A percentile compares a stretch with the other conserved stretches of the same genome.
Conservation (phyloP, 176 grass and related monocot genomes). For the Paspalum vaginatum region DNA sequence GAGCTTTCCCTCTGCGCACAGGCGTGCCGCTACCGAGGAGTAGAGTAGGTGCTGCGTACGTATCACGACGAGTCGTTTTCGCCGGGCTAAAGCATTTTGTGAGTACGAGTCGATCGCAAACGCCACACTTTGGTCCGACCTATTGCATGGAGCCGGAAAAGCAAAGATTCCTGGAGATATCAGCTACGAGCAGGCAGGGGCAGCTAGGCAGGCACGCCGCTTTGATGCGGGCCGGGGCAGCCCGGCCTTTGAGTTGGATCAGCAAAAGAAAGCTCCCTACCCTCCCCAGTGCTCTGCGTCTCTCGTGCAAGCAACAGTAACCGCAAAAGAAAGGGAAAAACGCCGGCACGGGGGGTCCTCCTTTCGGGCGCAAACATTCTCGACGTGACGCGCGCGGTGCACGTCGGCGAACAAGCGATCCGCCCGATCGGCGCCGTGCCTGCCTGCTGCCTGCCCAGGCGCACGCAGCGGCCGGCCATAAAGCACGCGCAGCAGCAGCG, state of each 20-base stretch:
- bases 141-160: constrained; percentile 9
- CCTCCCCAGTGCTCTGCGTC: not conserved
- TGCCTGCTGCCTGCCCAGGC: not conserved
- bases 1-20: not conserved
- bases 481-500: not conserved
- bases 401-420: constrained; percentile 43
- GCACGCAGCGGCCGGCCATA: not conserved
- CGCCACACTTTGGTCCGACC: constrained; percentile 37
- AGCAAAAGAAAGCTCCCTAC: not conserved
- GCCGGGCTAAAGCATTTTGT: constrained; percentile 32
- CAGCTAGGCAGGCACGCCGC: constrained; percentile 13
- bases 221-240: not conserved
- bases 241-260: constrained; percentile 36
- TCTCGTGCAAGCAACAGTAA: constrained; percentile 1
- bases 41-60: constrained; percentile 43
- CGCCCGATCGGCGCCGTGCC: constrained; percentile 8
- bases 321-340: not conserved
- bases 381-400: constrained; percentile 17
- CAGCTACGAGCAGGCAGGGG: not conserved
- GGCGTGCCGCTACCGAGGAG: not conserved
- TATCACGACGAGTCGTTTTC: constrained; percentile 38
- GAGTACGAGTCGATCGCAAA: not conserved
- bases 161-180: constrained; percentile 49
- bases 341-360: not conserved
- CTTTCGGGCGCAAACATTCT: constrained; percentile 43